phyloP scores from a whole-genome alignment of 495 filamentous ascomycete genomes.

The Penicillium bialowiezense region DNA sequence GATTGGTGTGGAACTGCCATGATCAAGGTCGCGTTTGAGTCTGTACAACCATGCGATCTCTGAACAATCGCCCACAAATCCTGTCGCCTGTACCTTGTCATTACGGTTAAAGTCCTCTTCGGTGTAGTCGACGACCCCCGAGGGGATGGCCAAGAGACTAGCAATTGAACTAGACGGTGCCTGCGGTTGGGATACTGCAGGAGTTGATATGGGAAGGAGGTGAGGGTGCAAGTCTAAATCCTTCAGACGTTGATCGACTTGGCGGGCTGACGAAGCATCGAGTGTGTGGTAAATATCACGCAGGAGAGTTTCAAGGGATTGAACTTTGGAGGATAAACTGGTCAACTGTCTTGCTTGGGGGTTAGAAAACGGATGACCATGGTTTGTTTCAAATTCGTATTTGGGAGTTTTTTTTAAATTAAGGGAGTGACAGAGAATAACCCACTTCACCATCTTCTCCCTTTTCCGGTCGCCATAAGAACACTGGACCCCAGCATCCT shows the following conservation, averaged over 20 bases:
- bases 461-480: constrained; percentile 58
- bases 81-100: constrained; percentile 48
- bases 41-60: constrained; percentile 60
- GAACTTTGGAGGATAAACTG: constrained; percentile 36
- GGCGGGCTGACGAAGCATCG: constrained; percentile 29
- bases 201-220: neutral
- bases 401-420: constrained; percentile 21
- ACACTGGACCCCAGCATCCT: constrained; percentile 48
- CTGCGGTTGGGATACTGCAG: constrained; percentile 1
- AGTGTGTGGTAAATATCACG: constrained; percentile 35
- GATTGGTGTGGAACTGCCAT: constrained; percentile 9
- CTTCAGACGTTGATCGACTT: constrained; percentile 35
- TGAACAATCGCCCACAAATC: constrained; percentile 63
- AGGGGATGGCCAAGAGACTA: constrained; percentile 40
- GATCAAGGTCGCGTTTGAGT: constrained; percentile 38
- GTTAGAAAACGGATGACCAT: no score
- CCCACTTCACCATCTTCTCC: constrained; percentile 55
- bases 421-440: neutral
- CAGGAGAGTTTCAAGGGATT: constrained; percentile 34
- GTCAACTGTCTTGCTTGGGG: constrained; percentile 34
- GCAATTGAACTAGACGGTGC: constrained; percentile 6
- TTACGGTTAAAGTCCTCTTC: constrained; percentile 58
- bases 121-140: constrained; percentile 50
- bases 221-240: neutral
- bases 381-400: no score